Evolutionary conservation across 1,139 yeast genomes (phyloP).

Genomic region (Yamadazyma blattariae): DNA sequence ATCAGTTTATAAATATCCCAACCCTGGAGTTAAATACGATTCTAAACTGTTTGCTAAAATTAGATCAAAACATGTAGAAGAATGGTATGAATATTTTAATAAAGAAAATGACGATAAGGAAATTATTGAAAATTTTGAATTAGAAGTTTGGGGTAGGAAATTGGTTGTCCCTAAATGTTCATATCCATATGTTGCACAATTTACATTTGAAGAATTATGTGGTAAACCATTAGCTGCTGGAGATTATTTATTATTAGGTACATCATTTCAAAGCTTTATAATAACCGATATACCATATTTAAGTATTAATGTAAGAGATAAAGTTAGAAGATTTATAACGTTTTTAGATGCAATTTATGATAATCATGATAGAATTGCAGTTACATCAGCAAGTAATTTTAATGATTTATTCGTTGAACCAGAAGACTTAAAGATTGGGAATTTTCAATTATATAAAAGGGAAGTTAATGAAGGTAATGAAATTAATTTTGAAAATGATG

Average conservation of each 20-base stretch:
- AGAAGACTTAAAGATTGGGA: conserved; percentile 56
- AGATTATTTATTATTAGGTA: conserved; percentile 82
- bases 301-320: conserved; percentile 74
- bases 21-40: conserved; percentile 54
- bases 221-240: conserved; percentile 93
- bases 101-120: conserved; percentile 38
- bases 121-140: conserved; percentile 29
- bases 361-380: conserved; percentile 80
- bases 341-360: conserved; percentile 95
- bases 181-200: conserved; percentile 83
- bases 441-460: conserved; percentile 45
- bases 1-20: conserved; percentile 76
- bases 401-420: conserved; percentile 85
- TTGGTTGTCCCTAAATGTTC: conserved; percentile 72
- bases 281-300: conserved; percentile 89
- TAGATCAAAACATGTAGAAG: conserved; percentile 60
- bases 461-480: conserved; percentile 35
- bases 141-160: conserved; percentile 86
- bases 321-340: conserved; percentile 86
- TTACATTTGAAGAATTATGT: conserved; percentile 80
- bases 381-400: conserved; percentile 84
- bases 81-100: conserved; percentile 77
- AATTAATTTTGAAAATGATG: conserved; percentile 53
- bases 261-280: conserved; percentile 72
- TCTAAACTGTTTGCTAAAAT: conserved; percentile 51